phyloP scores from a whole-genome alignment of 306 rosid species.

The Senna tora region DNA sequence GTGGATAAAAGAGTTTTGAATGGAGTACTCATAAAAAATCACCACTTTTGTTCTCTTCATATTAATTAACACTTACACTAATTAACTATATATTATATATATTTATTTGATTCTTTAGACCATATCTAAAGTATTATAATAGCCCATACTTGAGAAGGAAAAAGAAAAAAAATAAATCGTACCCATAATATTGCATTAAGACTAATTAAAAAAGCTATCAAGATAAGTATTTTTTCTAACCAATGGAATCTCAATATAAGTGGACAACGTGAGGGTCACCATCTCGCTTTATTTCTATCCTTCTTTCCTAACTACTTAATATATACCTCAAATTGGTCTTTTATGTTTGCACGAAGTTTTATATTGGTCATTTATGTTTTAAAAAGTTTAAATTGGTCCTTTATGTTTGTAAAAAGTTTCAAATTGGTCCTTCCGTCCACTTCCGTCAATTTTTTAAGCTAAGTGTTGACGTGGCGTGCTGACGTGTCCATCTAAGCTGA shows the following conservation, averaged over 20 bases:
- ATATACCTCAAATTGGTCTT: too few species aligned
- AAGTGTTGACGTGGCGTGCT: too few species aligned
- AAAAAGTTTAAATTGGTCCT: too few species aligned
- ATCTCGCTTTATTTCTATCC: not conserved
- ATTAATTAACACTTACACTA: not conserved
- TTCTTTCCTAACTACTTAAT: not conserved
- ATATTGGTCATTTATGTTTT: too few species aligned
- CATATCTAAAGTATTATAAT: not conserved
- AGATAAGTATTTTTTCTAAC: not conserved
- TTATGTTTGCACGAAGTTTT: too few species aligned
- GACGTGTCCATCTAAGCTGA: too few species aligned
- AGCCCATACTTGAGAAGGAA: not conserved
- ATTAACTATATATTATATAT: not conserved
- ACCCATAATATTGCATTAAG: not conserved
- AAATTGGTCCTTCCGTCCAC: too few species aligned
- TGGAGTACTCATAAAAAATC: too few species aligned
- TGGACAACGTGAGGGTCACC: conserved; percentile 1
- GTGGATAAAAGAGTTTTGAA: too few species aligned
- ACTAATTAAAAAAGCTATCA: not conserved
- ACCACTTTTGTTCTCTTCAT: not conserved
- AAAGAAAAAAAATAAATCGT: not conserved
- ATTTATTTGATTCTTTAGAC: not conserved
- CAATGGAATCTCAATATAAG: not conserved
- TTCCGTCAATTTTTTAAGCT: too few species aligned
- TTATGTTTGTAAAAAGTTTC: too few species aligned